Evolutionary conservation across 345 rosid genomes (phyloP).

Genomic region (Cardamine chenopodiifolia): DNA sequence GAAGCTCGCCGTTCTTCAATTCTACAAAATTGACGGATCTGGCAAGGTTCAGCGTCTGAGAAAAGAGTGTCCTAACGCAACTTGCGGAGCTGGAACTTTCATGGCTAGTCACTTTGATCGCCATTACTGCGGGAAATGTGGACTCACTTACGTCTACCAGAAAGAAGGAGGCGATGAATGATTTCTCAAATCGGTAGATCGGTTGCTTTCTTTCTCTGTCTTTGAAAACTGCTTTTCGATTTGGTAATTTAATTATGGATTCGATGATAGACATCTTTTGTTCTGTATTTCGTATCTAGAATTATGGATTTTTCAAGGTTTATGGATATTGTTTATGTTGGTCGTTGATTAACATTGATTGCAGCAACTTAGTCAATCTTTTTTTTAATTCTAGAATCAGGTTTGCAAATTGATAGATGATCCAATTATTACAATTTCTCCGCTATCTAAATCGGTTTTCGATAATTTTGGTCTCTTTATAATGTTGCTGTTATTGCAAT

Average conservation of each 20-base stretch:
- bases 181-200: not conserved
- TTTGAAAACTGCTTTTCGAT: not conserved
- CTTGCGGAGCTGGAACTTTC: slow-evolving; percentile 45
- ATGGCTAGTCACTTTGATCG: slow-evolving; percentile 47
- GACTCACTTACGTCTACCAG: slow-evolving; percentile 43
- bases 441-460: no score
- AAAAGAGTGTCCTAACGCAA: slow-evolving; percentile 44
- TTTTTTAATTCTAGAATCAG: not conserved
- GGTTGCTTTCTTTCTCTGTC: not conserved
- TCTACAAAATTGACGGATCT: slow-evolving; percentile 42
- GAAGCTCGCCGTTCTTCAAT: slow-evolving; percentile 43
- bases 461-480: no score
- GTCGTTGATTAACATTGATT: not conserved
- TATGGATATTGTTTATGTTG: not conserved
- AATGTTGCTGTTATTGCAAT: no score
- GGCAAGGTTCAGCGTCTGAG: slow-evolving; percentile 45
- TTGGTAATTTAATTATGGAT: slow-evolving; percentile 28
- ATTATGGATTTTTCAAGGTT: not conserved
- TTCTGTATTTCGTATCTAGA: slow-evolving; percentile 14
- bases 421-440: not conserved
- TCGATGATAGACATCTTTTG: slow-evolving; percentile 26
- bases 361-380: not conserved
- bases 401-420: not conserved
- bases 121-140: slow-evolving; percentile 49
- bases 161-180: slow-evolving; percentile 37